Conservation (phyloP, 2,329 filamentous ascomycete species). For the Diplocarpon mali region DNA sequence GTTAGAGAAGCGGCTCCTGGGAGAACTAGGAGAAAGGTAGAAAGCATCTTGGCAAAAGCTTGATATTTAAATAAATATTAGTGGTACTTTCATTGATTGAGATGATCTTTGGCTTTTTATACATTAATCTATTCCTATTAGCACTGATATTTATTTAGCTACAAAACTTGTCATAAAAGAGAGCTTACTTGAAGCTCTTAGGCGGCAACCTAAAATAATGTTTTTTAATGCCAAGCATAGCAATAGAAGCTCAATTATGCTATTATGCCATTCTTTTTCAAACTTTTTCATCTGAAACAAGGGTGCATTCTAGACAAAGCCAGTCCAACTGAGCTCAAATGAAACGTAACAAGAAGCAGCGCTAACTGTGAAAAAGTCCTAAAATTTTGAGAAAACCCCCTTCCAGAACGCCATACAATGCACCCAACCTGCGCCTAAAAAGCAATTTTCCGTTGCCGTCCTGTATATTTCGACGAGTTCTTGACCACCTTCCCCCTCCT, state of each 20-base stretch:
- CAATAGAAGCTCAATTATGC: too few relatives aligned
- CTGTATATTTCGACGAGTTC: conserved; percentile 83
- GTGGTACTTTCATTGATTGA: neutral
- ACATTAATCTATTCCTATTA: too few relatives aligned
- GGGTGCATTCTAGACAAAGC: too few relatives aligned
- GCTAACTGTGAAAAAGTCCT: neutral
- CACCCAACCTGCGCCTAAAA: conserved; percentile 43
- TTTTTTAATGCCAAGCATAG: too few relatives aligned
- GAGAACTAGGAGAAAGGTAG: neutral
- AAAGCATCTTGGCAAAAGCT: neutral
- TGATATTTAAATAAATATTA: neutral
- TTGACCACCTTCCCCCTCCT: conserved; percentile 93
- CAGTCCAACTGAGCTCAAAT: too few relatives aligned
- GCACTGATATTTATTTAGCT: too few relatives aligned
- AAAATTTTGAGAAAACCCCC: conserved; percentile 10
- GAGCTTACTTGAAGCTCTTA: too few relatives aligned
- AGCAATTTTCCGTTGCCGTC: conserved; percentile 67
- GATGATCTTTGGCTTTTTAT: neutral
- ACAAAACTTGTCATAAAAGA: too few relatives aligned
- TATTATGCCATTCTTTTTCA: too few relatives aligned
- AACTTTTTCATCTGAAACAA: too few relatives aligned
- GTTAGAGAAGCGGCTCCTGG: neutral
- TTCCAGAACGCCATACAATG: conserved; percentile 23
- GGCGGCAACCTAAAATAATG: too few relatives aligned
- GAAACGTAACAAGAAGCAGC: too few relatives aligned